phyloP scores from a whole-genome alignment of 2,329 filamentous ascomycete species.

The Tricladium varicosporioides region DNA sequence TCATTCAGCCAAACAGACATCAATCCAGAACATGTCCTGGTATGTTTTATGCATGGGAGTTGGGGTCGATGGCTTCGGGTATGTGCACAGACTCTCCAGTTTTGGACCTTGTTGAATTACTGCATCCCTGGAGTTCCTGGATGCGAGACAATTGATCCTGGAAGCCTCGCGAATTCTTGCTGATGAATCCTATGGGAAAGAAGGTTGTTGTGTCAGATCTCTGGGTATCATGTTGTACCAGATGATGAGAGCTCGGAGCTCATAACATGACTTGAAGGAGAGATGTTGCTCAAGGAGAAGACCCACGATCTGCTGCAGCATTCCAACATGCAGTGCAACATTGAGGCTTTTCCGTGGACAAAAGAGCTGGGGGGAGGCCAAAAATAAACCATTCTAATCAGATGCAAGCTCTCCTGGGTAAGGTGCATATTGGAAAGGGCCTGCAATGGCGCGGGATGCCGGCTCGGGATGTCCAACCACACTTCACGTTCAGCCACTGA shows the following conservation, averaged over 20 bases:
- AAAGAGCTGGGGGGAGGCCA: slow-evolving; percentile 1
- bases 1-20: not conserved
- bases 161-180: not conserved
- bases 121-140: not conserved
- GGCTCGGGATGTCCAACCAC: slow-evolving; percentile 1
- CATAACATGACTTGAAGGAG: not conserved
- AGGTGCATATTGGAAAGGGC: not conserved
- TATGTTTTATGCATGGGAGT: not conserved
- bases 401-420: slow-evolving; percentile 5
- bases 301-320: not conserved
- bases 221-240: not conserved
- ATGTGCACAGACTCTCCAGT: not conserved
- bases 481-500: not conserved
- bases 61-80: not conserved
- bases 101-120: not conserved
- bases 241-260: not conserved
- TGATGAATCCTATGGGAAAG: too few species aligned
- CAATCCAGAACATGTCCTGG: not conserved
- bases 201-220: not conserved
- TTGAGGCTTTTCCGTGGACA: slow-evolving; percentile 2
- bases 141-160: not conserved
- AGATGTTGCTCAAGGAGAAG: not conserved
- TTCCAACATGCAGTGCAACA: slow-evolving; percentile 2
- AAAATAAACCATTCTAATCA: slow-evolving; percentile 6
- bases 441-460: not conserved